Conservation (phyloP, 192 early-diverging fungal genomes). For the Backusella australiensis region DNA sequence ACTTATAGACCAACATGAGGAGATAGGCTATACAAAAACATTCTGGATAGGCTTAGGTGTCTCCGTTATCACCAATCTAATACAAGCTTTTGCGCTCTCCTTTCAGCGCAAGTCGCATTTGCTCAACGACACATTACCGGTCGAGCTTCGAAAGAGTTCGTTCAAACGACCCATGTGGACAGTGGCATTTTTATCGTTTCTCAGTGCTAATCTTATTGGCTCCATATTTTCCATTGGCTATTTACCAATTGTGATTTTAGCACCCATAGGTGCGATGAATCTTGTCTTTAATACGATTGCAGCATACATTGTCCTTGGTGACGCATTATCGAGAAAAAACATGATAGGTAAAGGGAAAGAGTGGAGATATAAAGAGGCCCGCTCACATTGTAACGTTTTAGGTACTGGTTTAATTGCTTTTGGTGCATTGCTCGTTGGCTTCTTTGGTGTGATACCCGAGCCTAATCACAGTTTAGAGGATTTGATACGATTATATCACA, state of each 20-base stretch:
- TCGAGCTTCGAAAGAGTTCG: slow-evolving; percentile 45
- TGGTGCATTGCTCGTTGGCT: slow-evolving; percentile 64
- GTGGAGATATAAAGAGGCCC: background rate
- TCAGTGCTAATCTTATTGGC: slow-evolving; percentile 68
- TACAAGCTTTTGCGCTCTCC: slow-evolving; percentile 61
- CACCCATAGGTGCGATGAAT: slow-evolving; percentile 70
- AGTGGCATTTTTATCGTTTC: slow-evolving; percentile 60
- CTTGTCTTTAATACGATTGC: slow-evolving; percentile 77
- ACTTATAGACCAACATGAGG: background rate
- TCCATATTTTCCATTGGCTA: slow-evolving; percentile 73
- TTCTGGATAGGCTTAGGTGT: slow-evolving; percentile 27
- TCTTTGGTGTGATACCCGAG: slow-evolving; percentile 74
- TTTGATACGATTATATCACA: slow-evolving; percentile 60
- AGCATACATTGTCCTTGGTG: slow-evolving; percentile 60
- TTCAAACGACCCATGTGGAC: slow-evolving; percentile 65
- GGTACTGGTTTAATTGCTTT: slow-evolving; percentile 66
- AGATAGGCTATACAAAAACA: slow-evolving; percentile 3
- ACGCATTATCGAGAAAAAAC: slow-evolving; percentile 60
- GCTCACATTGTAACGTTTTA: slow-evolving; percentile 15
- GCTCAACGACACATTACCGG: slow-evolving; percentile 50
- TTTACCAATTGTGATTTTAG: slow-evolving; percentile 74
- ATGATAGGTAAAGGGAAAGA: slow-evolving; percentile 39
- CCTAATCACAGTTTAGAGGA: slow-evolving; percentile 65
- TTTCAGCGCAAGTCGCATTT: slow-evolving; percentile 75
- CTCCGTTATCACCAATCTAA: slow-evolving; percentile 27